Evolutionary conservation across 345 rosid species (phyloP).

Genomic region (Acer negundo): DNA sequence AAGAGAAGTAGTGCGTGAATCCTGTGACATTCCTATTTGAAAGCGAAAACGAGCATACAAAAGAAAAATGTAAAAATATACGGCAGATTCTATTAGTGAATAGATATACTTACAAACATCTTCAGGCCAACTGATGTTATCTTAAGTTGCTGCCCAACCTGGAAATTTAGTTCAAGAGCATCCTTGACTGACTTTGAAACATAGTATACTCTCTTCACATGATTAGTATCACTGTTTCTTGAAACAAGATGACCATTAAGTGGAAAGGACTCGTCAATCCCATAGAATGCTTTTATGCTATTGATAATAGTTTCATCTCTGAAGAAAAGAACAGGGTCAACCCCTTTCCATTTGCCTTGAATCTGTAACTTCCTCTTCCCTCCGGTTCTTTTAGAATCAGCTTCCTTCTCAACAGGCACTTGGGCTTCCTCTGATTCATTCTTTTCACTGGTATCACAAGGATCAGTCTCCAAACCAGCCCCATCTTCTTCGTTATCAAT

Average conservation of each 20-base stretch:
- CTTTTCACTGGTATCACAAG: conserved; percentile 31
- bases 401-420: conserved; percentile 35
- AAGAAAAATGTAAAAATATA: background rate
- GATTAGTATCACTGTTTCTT: conserved; percentile 76
- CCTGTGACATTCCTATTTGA: background rate
- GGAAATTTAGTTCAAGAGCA: conserved; percentile 71
- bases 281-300: conserved; percentile 78
- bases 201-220: conserved; percentile 90
- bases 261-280: conserved; percentile 76
- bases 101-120: conserved; percentile 84
- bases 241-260: conserved; percentile 73
- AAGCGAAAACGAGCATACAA: background rate
- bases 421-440: conserved; percentile 37
- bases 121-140: conserved; percentile 88
- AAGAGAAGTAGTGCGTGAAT: background rate
- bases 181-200: conserved; percentile 82
- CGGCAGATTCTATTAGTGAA: background rate
- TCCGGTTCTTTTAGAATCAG: conserved; percentile 39
- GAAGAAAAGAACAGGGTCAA: conserved; percentile 86
- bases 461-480: conserved; percentile 31
- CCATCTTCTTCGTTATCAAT: conserved; percentile 34
- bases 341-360: conserved; percentile 94
- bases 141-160: conserved; percentile 81
- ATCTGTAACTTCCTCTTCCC: conserved; percentile 83
- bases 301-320: conserved; percentile 64